phyloP scores from a whole-genome alignment of 2,329 filamentous ascomycete species.

The Hypoxylon sp. region DNA sequence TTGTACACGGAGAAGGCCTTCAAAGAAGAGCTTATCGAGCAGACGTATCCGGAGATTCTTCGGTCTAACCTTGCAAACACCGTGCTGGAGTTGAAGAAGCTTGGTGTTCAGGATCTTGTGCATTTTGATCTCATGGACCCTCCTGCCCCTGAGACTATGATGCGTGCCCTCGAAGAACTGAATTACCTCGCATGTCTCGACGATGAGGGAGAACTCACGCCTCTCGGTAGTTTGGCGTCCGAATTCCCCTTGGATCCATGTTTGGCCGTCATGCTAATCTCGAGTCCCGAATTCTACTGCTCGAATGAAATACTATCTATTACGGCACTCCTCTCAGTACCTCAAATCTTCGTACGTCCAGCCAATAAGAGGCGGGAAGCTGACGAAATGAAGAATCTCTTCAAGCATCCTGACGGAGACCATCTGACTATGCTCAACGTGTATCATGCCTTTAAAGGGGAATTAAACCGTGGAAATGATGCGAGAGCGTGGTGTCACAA shows the following conservation, averaged over 20 bases:
- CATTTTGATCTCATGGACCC: conserved; percentile 99
- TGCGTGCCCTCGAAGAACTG: conserved; percentile 96
- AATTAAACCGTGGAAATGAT: conserved; percentile 74
- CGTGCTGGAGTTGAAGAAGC: conserved; percentile 96
- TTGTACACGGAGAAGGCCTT: conserved; percentile 96
- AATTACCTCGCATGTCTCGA: conserved; percentile 98
- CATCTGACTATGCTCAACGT: conserved; percentile 97
- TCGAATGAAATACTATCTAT: conserved; percentile 98
- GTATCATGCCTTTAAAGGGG: conserved; percentile 95
- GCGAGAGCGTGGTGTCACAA: conserved; percentile 95
- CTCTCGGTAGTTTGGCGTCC: conserved; percentile 87
- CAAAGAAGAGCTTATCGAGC: conserved; percentile 97
- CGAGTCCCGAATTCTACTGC: conserved; percentile 97
- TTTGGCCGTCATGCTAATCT: conserved; percentile 97
- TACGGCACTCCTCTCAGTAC: conserved; percentile 92
- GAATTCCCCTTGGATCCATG: conserved; percentile 96
- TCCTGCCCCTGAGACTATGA: conserved; percentile 96
- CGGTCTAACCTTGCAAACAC: conserved; percentile 95
- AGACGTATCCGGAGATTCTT: conserved; percentile 96
- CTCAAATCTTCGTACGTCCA: conserved; percentile 92
- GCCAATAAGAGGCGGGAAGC: conserved; percentile 88
- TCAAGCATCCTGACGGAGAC: conserved; percentile 93
- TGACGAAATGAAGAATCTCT: conserved; percentile 97
- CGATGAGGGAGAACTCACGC: conserved; percentile 93
- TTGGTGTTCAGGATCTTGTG: conserved; percentile 94